Evolutionary conservation across 805 yeast species (phyloP), one percentile per base, ranked within the genome.

Genomic region (Pichia pseudocactophila): DNA sequence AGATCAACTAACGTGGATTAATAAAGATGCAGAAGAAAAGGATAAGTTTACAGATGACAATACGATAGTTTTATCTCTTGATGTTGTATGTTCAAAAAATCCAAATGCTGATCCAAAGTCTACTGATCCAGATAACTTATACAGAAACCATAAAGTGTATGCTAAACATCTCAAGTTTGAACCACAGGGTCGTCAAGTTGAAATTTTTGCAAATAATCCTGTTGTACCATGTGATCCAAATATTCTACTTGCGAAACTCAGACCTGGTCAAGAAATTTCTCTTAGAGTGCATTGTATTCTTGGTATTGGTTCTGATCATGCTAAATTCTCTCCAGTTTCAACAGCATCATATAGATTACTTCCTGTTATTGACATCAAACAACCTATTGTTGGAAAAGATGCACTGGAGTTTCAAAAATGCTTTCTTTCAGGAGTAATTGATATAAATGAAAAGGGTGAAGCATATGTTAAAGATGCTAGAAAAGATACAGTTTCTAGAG

Each of bases 241-340:
- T 61, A 85, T 92, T 51, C 66, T 92, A 49, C 64, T 92, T 41
- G 96, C 96, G 40, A 92, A 92, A 65, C 70, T 92, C 56, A 78
- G 98, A 56, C 97, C 97, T 7, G 96, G 96, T 38, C 98, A 92
- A 67, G 97, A 92, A 65, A 89, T 92, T 49, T 76, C 90, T 22
- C 70, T 92, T 50, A 73, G 88, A 57, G 95, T 83, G 44, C 96
- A 88, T 65, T 92, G 97, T 61, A 71, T 89, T 26, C 71, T 90
- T 48, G 98, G 98, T 45, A 66, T 85, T 51, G 98, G 57, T 40
- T 65, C 87, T 34, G 98, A 92, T 62, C 98, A 92, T 64, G 97
- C 98, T 46, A 92, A 92, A 64, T 92, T 86, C 61, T 87, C 97
- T 7, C 98, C 98, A 5, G 98, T 92, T 10, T 76, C 95, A 15